Evolutionary conservation across 2,329 filamentous ascomycete species (phyloP).

Genomic region (Cercospora zeina): DNA sequence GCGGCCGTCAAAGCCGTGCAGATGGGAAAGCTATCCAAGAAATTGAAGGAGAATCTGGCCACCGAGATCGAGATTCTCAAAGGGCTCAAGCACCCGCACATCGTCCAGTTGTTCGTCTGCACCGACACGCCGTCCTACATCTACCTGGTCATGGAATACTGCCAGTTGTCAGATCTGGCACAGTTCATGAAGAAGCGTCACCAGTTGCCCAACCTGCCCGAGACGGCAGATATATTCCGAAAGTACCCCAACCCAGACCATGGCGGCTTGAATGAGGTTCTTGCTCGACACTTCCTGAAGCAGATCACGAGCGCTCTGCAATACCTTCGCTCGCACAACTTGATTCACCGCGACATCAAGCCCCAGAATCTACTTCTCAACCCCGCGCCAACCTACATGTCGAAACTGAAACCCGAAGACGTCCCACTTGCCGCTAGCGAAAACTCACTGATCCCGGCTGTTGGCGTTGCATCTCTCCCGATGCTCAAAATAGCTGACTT

Average conservation of each 20-base stretch:
- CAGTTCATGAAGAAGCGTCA: constrained; percentile 95
- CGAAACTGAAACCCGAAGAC: constrained; percentile 60
- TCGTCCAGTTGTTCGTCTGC: constrained; percentile 93
- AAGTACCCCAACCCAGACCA: constrained; percentile 84
- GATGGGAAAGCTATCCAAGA: constrained; percentile 84
- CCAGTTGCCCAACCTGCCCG: constrained; percentile 73
- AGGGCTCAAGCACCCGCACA: constrained; percentile 90
- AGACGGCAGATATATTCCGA: constrained; percentile 83
- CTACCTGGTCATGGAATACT: constrained; percentile 98
- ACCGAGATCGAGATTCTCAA: constrained; percentile 95
- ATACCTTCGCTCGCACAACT: constrained; percentile 80
- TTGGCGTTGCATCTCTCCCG: constrained; percentile 79
- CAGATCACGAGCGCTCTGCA: constrained; percentile 89
- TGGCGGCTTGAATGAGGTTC: constrained; percentile 92
- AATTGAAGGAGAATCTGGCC: constrained; percentile 93
- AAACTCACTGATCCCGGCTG: constrained; percentile 76
- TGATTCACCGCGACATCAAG: constrained; percentile 96
- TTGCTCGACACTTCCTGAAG: constrained; percentile 93
- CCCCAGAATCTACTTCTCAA: constrained; percentile 92
- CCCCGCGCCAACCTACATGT: constrained; percentile 72
- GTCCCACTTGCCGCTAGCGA: constrained; percentile 76
- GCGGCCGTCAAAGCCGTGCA: constrained; percentile 98
- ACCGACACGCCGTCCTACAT: constrained; percentile 84
- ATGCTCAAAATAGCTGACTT: constrained; percentile 99
- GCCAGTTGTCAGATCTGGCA: constrained; percentile 89